Percentiles rank a stretch among this genome's conserved stretches.
Conservation (phyloP, 176 grass and related monocot genomes). For the Triticum monococcum region DNA sequence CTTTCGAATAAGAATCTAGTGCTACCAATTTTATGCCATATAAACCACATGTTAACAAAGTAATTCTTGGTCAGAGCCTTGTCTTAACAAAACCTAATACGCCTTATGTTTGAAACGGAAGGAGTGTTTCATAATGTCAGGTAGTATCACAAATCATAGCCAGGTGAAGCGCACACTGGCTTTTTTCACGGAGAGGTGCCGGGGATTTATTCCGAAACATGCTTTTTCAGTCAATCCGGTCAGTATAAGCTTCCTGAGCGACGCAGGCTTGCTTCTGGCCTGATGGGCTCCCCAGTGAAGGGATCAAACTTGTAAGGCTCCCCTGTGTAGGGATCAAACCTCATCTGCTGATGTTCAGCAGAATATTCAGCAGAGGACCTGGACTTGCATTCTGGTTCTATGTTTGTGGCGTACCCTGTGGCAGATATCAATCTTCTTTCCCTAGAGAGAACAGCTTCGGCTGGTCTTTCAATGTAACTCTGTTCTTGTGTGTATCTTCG, state of each 20-base stretch:
- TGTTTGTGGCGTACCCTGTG: conserved; percentile 25
- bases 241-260: conserved; percentile 39
- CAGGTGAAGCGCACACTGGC: background rate
- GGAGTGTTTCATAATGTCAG: background rate
- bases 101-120: background rate
- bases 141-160: background rate
- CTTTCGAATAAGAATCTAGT: background rate
- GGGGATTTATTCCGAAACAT: background rate
- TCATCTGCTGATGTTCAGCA: conserved; percentile 38
- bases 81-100: background rate
- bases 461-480: conserved; percentile 27
- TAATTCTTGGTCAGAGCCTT: background rate
- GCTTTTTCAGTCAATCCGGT: background rate
- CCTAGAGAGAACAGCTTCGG: conserved; percentile 30
- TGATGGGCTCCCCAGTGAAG: conserved; percentile 69
- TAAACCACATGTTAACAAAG: background rate
- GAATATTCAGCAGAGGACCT: conserved; percentile 46
- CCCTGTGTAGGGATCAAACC: conserved; percentile 85
- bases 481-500: conserved; percentile 6
- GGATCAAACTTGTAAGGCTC: conserved; percentile 86
- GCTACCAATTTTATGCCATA: background rate
- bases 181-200: background rate
- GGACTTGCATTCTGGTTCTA: conserved; percentile 20
- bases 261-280: conserved; percentile 23
- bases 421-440: conserved; percentile 37